phyloP scores from a whole-genome alignment of 805 yeast genomes.

The Lipomyces lipofer region DNA sequence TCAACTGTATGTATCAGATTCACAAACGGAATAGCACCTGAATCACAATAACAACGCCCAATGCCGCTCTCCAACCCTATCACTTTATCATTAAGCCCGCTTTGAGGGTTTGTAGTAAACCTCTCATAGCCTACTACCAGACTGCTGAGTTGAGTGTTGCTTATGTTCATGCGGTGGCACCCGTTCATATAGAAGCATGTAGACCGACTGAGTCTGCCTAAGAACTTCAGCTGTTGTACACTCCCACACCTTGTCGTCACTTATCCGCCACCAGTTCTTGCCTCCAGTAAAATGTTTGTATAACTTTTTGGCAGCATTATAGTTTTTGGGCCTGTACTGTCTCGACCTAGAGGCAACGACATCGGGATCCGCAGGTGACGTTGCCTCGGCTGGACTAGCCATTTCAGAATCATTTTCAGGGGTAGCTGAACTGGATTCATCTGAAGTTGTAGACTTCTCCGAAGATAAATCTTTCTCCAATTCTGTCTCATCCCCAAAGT shows the following conservation, averaged over 20 bases:
- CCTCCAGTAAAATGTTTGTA: constrained; percentile 23
- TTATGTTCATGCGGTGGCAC: neutral
- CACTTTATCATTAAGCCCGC: neutral
- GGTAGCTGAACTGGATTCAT: no score
- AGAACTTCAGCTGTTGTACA: constrained; percentile 58
- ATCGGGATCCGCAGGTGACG: no score
- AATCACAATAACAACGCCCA: no score
- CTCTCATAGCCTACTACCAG: neutral
- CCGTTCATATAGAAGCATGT: constrained; percentile 77
- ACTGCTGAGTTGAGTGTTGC: neutral
- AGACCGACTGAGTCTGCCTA: constrained; percentile 72
- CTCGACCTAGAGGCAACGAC: no score
- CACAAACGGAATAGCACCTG: no score
- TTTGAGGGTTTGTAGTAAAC: neutral
- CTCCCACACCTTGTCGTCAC: constrained; percentile 73
- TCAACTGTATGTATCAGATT: no score
- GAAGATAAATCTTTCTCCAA: no score
- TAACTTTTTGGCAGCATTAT: constrained; percentile 6
- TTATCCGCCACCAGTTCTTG: constrained; percentile 68
- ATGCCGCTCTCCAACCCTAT: no score
- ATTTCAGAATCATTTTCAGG: no score
- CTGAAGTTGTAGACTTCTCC: no score
- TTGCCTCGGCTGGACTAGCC: no score
- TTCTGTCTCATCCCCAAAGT: neutral
- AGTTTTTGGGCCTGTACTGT: neutral